Percentiles rank a stretch among this genome's conserved stretches.
Conservation (phyloP, 148 eudicot species). For the Chenopodium album region DNA sequence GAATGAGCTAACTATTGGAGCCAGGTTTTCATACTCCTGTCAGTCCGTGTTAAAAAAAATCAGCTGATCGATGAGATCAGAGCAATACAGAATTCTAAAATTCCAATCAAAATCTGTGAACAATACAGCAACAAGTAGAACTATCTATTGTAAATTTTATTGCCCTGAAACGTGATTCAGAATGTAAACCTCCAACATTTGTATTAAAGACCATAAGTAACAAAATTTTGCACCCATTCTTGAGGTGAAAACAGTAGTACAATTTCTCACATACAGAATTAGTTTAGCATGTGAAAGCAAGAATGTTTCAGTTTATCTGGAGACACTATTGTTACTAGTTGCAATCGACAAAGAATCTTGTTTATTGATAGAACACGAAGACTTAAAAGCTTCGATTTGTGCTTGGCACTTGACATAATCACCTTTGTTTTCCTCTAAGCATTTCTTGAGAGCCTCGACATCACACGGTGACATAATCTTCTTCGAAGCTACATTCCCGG, state of each 20-base stretch:
- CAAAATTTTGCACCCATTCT: no score
- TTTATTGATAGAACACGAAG: conserved; percentile 62
- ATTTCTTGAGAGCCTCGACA: conserved; percentile 81
- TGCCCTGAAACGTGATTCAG: neutral
- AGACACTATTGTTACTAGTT: neutral
- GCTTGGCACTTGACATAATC: conserved; percentile 75
- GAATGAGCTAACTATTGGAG: neutral
- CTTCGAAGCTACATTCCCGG: conserved; percentile 33
- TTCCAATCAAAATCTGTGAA: neutral
- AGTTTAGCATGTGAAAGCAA: neutral
- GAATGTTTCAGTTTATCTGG: neutral
- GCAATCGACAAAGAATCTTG: conserved; percentile 24
- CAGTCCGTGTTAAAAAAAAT: neutral
- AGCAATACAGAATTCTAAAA: neutral
- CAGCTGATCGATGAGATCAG: neutral
- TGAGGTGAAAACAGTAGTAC: no score
- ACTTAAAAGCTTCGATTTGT: conserved; percentile 80
- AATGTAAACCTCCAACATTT: neutral
- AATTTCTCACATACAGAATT: no score
- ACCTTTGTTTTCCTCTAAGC: conserved; percentile 85
- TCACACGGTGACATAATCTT: conserved; percentile 68
- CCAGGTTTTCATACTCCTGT: no score
- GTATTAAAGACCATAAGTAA: no score
- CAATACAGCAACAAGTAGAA: neutral
- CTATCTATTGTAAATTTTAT: neutral